Percentiles rank a stretch among this genome's conserved stretches.
Evolutionary conservation across 108 stramenopile genomes (phyloP).

Genomic region (Nitzschia palea): DNA sequence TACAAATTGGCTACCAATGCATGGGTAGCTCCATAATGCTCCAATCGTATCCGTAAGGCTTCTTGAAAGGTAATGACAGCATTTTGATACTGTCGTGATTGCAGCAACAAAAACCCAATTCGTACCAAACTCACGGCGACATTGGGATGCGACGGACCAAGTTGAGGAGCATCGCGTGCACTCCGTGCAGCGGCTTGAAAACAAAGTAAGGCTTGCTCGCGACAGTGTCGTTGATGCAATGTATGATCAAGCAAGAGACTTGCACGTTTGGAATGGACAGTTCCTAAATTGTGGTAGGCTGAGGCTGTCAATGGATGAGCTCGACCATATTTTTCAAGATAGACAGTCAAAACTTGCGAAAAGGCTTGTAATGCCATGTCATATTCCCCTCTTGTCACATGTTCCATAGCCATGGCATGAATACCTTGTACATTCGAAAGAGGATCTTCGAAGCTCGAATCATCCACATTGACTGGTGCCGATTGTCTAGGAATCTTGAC

Average conservation of each 20-base stretch:
- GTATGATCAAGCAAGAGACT: constrained; percentile 27
- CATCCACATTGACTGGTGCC: constrained; percentile 37
- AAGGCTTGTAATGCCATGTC: constrained; percentile 50
- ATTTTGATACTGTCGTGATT: constrained; percentile 47
- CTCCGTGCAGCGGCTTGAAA: constrained; percentile 58
- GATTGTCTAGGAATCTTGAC: constrained; percentile 15
- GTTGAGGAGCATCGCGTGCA: constrained; percentile 48
- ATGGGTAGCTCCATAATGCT: constrained; percentile 43
- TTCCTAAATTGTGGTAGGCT: constrained; percentile 61
- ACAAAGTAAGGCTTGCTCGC: constrained; percentile 40
- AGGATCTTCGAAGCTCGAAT: constrained; percentile 34
- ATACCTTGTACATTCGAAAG: constrained; percentile 29
- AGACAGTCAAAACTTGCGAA: constrained; percentile 38
- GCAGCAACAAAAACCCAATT: constrained; percentile 57
- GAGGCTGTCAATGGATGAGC: constrained; percentile 52
- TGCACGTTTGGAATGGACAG: constrained; percentile 58
- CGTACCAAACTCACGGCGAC: constrained; percentile 53
- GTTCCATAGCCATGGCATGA: constrained; percentile 49
- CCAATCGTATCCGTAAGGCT: constrained; percentile 47
- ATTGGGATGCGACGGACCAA: constrained; percentile 59
- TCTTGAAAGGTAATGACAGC: constrained; percentile 57
- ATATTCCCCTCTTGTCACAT: constrained; percentile 49
- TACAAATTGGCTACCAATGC: constrained; percentile 56
- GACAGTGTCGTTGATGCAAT: constrained; percentile 38
- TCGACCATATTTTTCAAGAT: constrained; percentile 30